Percentiles rank a stretch among this genome's conserved stretches.
Conservation (phyloP, 495 filamentous ascomycete genomes). For the Aspergillus affinis region DNA sequence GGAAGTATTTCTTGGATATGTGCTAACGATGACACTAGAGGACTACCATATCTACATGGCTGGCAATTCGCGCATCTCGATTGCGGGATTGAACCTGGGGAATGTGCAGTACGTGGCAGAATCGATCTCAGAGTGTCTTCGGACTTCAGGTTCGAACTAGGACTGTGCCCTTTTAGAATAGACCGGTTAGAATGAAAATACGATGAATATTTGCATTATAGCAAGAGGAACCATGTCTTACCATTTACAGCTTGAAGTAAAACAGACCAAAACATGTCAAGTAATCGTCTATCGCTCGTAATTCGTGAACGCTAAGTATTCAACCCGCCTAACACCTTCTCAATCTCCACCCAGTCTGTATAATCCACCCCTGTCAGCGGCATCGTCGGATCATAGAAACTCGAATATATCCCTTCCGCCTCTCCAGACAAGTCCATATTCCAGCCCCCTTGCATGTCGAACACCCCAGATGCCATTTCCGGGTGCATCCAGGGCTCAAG, state of each 20-base stretch:
- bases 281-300: not conserved
- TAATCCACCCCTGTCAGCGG: slow-evolving; percentile 25
- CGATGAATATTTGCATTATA: too few species aligned
- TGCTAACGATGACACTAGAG: slow-evolving; percentile 16
- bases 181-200: too few species aligned
- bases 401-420: slow-evolving; percentile 24
- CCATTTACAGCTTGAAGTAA: too few species aligned
- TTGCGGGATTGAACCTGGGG: slow-evolving; percentile 40
- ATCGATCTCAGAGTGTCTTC: slow-evolving; percentile 23
- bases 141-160: not conserved
- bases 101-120: slow-evolving; percentile 46
- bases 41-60: slow-evolving; percentile 43
- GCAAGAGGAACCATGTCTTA: too few species aligned
- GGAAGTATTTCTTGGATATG: not conserved
- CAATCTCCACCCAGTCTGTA: slow-evolving; percentile 26
- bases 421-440: slow-evolving; percentile 20
- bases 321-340: slow-evolving; percentile 19
- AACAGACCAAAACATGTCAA: too few species aligned
- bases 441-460: slow-evolving; percentile 21
- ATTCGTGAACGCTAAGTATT: not conserved
- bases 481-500: slow-evolving; percentile 20
- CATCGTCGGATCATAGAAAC: slow-evolving; percentile 23
- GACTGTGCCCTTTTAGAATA: too few species aligned
- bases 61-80: slow-evolving; percentile 36
- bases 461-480: slow-evolving; percentile 6